Evolutionary conservation across 768 basidiomycete genomes (phyloP).

Genomic region (Amanita inopinata): DNA sequence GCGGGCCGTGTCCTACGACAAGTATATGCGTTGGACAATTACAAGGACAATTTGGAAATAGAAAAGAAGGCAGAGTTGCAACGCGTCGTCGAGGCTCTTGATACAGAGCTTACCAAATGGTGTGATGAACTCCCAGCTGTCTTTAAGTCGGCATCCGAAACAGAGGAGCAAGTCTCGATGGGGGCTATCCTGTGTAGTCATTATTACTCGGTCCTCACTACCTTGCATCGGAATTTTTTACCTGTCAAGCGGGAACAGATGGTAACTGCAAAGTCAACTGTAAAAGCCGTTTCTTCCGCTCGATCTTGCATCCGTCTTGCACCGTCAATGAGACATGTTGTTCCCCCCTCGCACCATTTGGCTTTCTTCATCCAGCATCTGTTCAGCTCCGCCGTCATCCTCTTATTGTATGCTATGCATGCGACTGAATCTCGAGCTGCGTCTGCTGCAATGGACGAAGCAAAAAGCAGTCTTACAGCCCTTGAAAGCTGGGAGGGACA

Average conservation of each 20-base stretch:
- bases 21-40: slow-evolving; percentile 75
- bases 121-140: slow-evolving; percentile 65
- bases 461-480: slow-evolving; percentile 57
- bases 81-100: slow-evolving; percentile 66
- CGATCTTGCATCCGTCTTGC: slow-evolving; percentile 80
- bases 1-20: slow-evolving; percentile 73
- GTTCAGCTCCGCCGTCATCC: slow-evolving; percentile 82
- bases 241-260: slow-evolving; percentile 69
- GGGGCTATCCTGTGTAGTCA: slow-evolving; percentile 81
- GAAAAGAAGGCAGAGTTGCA: slow-evolving; percentile 73
- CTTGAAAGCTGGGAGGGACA: slow-evolving; percentile 76
- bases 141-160: slow-evolving; percentile 67
- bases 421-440: slow-evolving; percentile 55
- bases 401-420: slow-evolving; percentile 82
- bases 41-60: slow-evolving; percentile 62
- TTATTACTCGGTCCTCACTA: slow-evolving; percentile 81
- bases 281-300: slow-evolving; percentile 76
- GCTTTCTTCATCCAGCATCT: slow-evolving; percentile 87
- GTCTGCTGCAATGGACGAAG: slow-evolving; percentile 75
- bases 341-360: slow-evolving; percentile 78
- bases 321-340: slow-evolving; percentile 74
- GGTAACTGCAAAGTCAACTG: slow-evolving; percentile 59
- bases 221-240: slow-evolving; percentile 80
- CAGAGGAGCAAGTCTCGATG: slow-evolving; percentile 77
- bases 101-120: slow-evolving; percentile 73